Evolutionary conservation across 148 eudicot genomes (phyloP), one percentile per base, ranked within the genome.

Genomic region (Beta vulgaris): DNA sequence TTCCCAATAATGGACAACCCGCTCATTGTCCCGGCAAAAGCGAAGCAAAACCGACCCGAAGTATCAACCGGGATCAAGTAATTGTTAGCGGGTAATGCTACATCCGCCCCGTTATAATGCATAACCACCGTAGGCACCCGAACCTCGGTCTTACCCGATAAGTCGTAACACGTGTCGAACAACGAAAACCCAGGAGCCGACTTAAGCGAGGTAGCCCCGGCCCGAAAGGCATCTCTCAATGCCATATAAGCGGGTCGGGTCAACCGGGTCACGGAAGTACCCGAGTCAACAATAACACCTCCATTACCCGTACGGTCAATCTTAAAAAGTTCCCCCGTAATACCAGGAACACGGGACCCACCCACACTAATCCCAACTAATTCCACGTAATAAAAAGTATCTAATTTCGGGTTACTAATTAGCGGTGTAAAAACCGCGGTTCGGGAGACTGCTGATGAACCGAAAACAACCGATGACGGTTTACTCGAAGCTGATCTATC

Each of bases 1-100:
- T 96, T 96, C 53, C 99, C 99, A 2, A 96, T 91, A 0, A 96
- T 96, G 3, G 97, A 91, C 80, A 96, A 80, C 82, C 98, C 98
- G 78, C 87, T 82, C 79, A 68, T 83, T 0, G 99, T 89, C 0
- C 91, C 90, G 49, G 99, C 99, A 48, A 96, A 96, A 0, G 98
- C 99, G 55, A 96, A 92, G 85, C 99, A 96, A 54, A 89, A 96
- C 21, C 86, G 86, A 11, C 97, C 96, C 32, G 85, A 75, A 0
- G 84, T 88, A 43, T 95, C 96, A 61, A 95, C 99, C n/a, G 99
- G 96, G 37, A 92, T 95, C 89, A 95, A 34, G 76, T 90, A 92
- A 69, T 95, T 95, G 3, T 88, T 81, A 25, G 99, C 96, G 78
- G 96, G 99, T 28, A 95, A 60, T 6, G 96, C 61, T 71, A 95